Conservation (phyloP, 176 grass and related monocot species). For the Miscanthus lutarioriparius region DNA sequence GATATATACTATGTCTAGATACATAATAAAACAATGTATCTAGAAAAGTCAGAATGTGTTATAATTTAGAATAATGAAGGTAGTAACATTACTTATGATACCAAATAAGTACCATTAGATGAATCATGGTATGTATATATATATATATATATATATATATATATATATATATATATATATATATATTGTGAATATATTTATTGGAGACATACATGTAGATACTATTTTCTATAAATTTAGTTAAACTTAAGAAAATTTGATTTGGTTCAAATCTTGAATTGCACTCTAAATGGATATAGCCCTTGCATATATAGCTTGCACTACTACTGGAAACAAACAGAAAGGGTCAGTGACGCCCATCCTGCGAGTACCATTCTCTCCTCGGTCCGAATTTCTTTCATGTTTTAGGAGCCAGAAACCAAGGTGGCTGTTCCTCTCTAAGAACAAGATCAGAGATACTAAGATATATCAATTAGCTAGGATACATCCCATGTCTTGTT, state of each 20-base stretch:
- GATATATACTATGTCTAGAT: too few relatives aligned
- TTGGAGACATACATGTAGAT: not conserved
- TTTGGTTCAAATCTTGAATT: not conserved
- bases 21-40: too few relatives aligned
- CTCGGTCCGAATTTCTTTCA: not conserved
- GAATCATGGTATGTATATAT: too few relatives aligned
- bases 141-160: too few relatives aligned
- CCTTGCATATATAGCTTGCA: not conserved
- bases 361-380: not conserved
- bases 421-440: not conserved
- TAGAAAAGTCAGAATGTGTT: too few relatives aligned
- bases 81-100: too few relatives aligned
- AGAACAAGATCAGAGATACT: not conserved
- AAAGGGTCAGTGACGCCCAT: not conserved
- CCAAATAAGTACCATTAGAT: too few relatives aligned
- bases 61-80: too few relatives aligned
- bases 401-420: slow-evolving; percentile 3
- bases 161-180: too few relatives aligned
- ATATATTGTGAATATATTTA: not conserved
- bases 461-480: not conserved
- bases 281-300: not conserved
- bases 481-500: slow-evolving; percentile 1
- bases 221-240: not conserved
- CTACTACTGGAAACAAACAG: not conserved
- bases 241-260: not conserved